Evolutionary conservation across 176 grass and related monocot species (phyloP), one percentile per base, ranked within the genome.

Genomic region (Musa beccarii): DNA sequence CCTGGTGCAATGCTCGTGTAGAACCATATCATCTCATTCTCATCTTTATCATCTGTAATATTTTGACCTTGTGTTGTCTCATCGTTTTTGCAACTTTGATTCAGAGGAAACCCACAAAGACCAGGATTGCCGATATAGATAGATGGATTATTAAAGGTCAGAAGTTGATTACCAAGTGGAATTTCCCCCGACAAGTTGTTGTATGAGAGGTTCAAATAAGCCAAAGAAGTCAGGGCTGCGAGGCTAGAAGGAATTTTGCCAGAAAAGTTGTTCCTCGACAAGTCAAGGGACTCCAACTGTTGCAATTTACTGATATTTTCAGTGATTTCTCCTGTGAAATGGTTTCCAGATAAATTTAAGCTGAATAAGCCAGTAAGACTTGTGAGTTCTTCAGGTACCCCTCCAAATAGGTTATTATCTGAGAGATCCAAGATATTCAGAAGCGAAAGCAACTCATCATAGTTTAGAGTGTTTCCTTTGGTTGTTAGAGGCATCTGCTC

Each of bases 281-380:
- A 62, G 2, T 63, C 73, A 0, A 75, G 56, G 11, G 55, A 43
- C 25, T 75, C 73, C 28, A 75, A 22, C 7, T 20, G 15, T 12
- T 50, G 25, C 1, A 63, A 34, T n/a, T 4, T 15, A 17, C 9
- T 17, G 13, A 75, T 75, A 2, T 13, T 63, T 15, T 62, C 9
- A 20, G 15, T 21, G 9, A 75, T 75, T n/a, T 59, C 15, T 34
- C 73, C 73, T 19, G 21, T 74, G 4, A 74, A 23, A 56, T 74
- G 5, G 19, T 74, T 74, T 56, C 21, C 12, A 17, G 73, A 75
- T 22, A 75, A 49, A 49, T 75, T 62, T 17, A 75, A 61, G 29
- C 25, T 28, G 1, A 10, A 0, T 26, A 75, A 61, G 4, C 73
- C 73, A 11, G 0, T 14, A 29, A 75, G 56, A 6, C 9, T 75